phyloP scores from a whole-genome alignment of 805 yeast genomes.

The Starmerella roubikii region DNA sequence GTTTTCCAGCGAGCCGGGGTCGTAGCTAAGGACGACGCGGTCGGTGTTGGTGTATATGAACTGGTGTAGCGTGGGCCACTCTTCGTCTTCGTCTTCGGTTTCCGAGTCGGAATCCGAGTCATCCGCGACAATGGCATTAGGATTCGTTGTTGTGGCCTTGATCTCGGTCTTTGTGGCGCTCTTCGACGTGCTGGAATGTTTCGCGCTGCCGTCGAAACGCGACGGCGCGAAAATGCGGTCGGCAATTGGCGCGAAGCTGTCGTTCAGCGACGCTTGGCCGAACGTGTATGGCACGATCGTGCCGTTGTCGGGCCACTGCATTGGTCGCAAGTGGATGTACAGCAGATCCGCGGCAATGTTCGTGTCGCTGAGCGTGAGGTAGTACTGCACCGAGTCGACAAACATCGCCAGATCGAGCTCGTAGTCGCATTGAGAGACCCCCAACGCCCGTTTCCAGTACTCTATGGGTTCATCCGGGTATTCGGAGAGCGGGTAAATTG shows the following conservation, averaged over 20 bases:
- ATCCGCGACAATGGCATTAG: background rate
- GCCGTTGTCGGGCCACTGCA: constrained; percentile 5
- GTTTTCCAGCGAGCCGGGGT: background rate
- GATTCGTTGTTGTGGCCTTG: background rate
- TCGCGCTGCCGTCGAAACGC: background rate
- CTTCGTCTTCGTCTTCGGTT: background rate
- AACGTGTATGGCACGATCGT: background rate
- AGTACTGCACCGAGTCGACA: constrained; percentile 23
- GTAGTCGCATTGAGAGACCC: constrained; percentile 12
- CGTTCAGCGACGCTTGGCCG: constrained; percentile 6
- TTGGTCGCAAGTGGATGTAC: constrained; percentile 28
- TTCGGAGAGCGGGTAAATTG: background rate
- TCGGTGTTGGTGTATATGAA: constrained; percentile 9
- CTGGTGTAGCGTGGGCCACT: constrained; percentile 17
- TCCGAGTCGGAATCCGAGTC: background rate
- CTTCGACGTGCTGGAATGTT: background rate
- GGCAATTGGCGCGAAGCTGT: constrained; percentile 1
- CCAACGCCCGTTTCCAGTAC: background rate
- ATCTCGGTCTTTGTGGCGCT: background rate
- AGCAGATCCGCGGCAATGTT: constrained; percentile 35
- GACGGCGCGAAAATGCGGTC: constrained; percentile 15
- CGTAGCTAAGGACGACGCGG: constrained; percentile 12
- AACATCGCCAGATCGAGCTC: constrained; percentile 14
- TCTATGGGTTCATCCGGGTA: background rate
- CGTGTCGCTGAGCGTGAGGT: constrained; percentile 33